phyloP scores from a whole-genome alignment of 2,329 filamentous ascomycete species.

The Penicillium hesseltinei region DNA sequence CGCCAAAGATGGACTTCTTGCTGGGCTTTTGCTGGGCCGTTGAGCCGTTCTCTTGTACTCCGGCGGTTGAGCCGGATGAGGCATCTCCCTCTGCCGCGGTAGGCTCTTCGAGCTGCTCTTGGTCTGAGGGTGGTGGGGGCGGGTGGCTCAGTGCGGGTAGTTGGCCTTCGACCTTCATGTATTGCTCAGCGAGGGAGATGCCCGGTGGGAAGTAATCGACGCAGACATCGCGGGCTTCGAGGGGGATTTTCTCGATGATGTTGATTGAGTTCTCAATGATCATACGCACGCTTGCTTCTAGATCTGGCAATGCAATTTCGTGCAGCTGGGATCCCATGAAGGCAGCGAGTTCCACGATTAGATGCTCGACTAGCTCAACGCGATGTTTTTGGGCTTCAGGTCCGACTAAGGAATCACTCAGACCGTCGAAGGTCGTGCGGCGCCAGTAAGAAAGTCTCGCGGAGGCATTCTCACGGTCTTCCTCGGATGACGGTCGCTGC shows the following conservation, averaged over 20 bases:
- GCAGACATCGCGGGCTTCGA: slow-evolving; percentile 87
- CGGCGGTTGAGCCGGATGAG: slow-evolving; percentile 23
- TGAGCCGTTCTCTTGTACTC: slow-evolving; percentile 14
- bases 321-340: slow-evolving; percentile 71
- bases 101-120: slow-evolving; percentile 16
- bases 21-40: slow-evolving; percentile 27
- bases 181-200: slow-evolving; percentile 63
- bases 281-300: slow-evolving; percentile 86
- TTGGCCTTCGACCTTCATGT: slow-evolving; percentile 79
- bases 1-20: slow-evolving; percentile 45
- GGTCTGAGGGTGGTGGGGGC: slow-evolving; percentile 20
- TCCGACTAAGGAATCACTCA: slow-evolving; percentile 67
- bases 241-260: slow-evolving; percentile 79
- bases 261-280: slow-evolving; percentile 88
- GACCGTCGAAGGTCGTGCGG: slow-evolving; percentile 87
- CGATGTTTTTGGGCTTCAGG: slow-evolving; percentile 66
- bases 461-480: slow-evolving; percentile 85
- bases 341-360: slow-evolving; percentile 66
- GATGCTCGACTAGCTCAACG: slow-evolving; percentile 65
- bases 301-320: slow-evolving; percentile 72
- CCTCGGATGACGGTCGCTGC: slow-evolving; percentile 69
- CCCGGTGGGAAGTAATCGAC: slow-evolving; percentile 84
- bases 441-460: slow-evolving; percentile 90
- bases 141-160: slow-evolving; percentile 56
- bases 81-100: slow-evolving; percentile 19